Conservation (phyloP, 495 filamentous ascomycete genomes). For the Letharia columbiana region DNA sequence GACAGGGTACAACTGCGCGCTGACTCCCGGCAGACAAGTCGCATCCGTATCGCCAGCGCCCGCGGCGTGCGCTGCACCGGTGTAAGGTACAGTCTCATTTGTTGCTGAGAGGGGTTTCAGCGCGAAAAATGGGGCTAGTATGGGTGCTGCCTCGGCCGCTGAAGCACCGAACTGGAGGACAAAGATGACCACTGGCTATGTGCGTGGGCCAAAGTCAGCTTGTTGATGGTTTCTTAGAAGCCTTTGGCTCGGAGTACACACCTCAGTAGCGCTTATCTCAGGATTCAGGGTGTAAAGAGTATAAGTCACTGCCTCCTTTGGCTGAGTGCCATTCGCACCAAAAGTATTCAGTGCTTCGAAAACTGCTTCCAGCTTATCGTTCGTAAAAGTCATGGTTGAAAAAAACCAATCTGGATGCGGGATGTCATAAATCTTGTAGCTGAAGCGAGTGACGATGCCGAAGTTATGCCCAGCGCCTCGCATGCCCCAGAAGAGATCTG, state of each 20-base stretch:
- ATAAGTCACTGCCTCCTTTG: slow-evolving; percentile 21
- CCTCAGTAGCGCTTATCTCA: slow-evolving; percentile 16
- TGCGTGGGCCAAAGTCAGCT: neutral
- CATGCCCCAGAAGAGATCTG: slow-evolving; percentile 25
- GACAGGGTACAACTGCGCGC: slow-evolving; percentile 20
- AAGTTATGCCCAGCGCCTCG: slow-evolving; percentile 26
- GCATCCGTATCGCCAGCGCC: slow-evolving; percentile 24
- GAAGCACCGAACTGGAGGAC: slow-evolving; percentile 18
- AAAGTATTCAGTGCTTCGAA: neutral
- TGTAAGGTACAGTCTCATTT: slow-evolving; percentile 19
- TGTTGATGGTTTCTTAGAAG: slow-evolving; percentile 10
- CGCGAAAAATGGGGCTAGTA: slow-evolving; percentile 17
- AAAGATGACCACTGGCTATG: slow-evolving; percentile 19
- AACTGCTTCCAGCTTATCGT: neutral
- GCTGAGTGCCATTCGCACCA: slow-evolving; percentile 8
- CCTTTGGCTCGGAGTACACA: neutral
- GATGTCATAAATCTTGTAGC: slow-evolving; percentile 12
- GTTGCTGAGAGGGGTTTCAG: slow-evolving; percentile 19
- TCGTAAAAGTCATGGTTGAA: neutral
- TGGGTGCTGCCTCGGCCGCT: slow-evolving; percentile 2
- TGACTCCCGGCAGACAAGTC: slow-evolving; percentile 26
- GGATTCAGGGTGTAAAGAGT: slow-evolving; percentile 26
- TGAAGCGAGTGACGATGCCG: slow-evolving; percentile 20
- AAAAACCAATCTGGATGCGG: neutral
- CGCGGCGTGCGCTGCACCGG: slow-evolving; percentile 19